A percentile compares a stretch with the other conserved stretches of the same genome.
These are phyloP conservation scores for Zygotorulaspora chibaensis DNA, from an alignment of 805 yeast genomes.

Conservation along the genomic window DNA sequence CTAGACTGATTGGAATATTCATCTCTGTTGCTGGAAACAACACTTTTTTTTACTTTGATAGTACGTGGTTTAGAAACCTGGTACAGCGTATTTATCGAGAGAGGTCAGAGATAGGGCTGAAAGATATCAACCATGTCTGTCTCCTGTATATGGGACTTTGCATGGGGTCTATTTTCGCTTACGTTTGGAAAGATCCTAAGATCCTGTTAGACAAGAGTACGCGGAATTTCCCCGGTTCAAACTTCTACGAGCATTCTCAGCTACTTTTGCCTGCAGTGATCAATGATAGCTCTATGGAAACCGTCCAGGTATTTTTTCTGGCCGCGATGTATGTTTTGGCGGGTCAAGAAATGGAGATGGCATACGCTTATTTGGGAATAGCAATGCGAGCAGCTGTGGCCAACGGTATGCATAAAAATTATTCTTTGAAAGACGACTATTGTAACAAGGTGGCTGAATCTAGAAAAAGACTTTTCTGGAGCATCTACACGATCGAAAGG, in stretches of 20 bases:
- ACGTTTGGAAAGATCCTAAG: conserved; percentile 9
- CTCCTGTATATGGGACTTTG: conserved; percentile 11
- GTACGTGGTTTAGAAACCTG: conserved; percentile 3
- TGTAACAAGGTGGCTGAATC: conserved; percentile 10
- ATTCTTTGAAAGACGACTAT: not conserved
- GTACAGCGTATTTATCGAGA: conserved; percentile 3
- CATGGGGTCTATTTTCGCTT: conserved; percentile 10
- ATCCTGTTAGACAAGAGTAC: not conserved
- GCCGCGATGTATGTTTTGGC: conserved; percentile 12
- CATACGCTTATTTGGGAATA: conserved; percentile 9
- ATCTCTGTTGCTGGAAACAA: conserved; percentile 11
- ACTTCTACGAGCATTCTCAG: conserved; percentile 9
- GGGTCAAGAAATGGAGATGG: conserved; percentile 11
- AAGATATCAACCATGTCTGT: conserved; percentile 7
- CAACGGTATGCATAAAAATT: conserved; percentile 11
- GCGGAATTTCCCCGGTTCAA: conserved; percentile 8
- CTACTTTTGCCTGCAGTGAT: conserved; percentile 12
- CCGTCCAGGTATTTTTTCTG: conserved; percentile 11
- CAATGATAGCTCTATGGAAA: conserved; percentile 10
- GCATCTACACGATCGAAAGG: conserved; percentile 11
- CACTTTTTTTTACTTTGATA: conserved; percentile 10
- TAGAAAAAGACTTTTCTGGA: conserved; percentile 9
- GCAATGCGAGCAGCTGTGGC: conserved; percentile 13
- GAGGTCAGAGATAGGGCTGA: conserved; percentile 6
- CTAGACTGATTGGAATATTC: conserved; percentile 10